These are phyloP conservation scores for Kwoniella shandongensis DNA, from an alignment of 768 basidiomycete genomes.

Conservation along the genomic window DNA sequence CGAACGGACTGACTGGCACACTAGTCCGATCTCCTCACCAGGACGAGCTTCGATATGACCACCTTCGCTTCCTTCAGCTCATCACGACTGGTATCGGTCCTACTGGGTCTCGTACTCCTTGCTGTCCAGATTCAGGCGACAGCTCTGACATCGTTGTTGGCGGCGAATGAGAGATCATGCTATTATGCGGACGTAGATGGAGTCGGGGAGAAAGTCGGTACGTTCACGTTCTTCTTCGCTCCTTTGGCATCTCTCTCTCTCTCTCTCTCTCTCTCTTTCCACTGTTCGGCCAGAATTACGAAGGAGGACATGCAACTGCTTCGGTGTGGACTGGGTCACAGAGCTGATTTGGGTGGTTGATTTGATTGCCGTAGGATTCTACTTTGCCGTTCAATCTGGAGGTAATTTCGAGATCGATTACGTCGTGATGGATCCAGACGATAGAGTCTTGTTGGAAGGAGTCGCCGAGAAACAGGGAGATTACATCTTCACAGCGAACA, in stretches of 20 bases:
- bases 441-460: conserved; percentile 83
- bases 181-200: conserved; percentile 93
- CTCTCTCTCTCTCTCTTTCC: background rate
- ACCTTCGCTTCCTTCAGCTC: no score
- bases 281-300: background rate
- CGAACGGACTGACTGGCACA: no score
- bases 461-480: conserved; percentile 89
- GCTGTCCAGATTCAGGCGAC: conserved; percentile 33
- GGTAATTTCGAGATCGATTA: conserved; percentile 96
- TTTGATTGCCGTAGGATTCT: conserved; percentile 64
- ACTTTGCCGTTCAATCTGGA: conserved; percentile 97
- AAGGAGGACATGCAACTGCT: no score
- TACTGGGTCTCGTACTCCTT: conserved; percentile 1
- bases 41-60: no score
- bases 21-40: no score
- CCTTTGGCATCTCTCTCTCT: background rate
- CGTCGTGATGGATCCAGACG: conserved; percentile 85
- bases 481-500: conserved; percentile 93
- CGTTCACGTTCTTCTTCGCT: conserved; percentile 56
- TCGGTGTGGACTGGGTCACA: no score
- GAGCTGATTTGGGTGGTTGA: conserved; percentile 14
- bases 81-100: background rate
- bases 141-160: conserved; percentile 52
- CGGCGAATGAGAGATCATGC: conserved; percentile 60
- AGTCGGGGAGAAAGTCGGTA: conserved; percentile 67